Percentiles rank a stretch among this genome's conserved stretches.
Evolutionary conservation across 73 alveolate genomes (phyloP).

Genomic region (Halteria grandinella): DNA sequence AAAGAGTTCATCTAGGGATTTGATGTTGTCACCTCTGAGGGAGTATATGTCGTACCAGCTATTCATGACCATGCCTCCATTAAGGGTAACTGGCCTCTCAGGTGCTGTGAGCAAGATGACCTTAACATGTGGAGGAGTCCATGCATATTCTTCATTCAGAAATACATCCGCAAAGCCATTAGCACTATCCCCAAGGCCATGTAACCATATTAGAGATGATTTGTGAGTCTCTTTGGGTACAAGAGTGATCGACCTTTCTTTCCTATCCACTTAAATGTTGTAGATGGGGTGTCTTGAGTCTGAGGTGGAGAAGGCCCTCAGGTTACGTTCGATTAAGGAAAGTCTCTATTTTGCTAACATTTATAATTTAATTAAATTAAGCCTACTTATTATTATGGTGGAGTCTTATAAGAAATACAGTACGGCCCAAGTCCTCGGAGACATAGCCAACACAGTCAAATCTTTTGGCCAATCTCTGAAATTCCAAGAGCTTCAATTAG

Average conservation of each 20-base stretch:
- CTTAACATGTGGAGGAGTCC: slow-evolving; percentile 45
- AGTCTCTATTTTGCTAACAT: no score
- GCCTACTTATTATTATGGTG: no score
- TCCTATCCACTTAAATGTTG: no score
- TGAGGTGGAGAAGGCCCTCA: no score
- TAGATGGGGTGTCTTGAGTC: no score
- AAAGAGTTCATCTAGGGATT: slow-evolving; percentile 6
- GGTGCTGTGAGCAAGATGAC: slow-evolving; percentile 94
- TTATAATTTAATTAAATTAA: no score
- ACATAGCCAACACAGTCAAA: no score
- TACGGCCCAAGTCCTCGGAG: no score
- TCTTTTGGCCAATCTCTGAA: no score
- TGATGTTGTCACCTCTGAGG: slow-evolving; percentile 1
- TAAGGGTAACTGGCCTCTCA: slow-evolving; percentile 67
- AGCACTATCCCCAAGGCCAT: slow-evolving; percentile 95
- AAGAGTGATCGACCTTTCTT: not conserved
- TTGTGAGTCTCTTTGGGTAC: slow-evolving; percentile 66
- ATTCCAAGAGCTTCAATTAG: no score
- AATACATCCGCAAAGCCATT: slow-evolving; percentile 86
- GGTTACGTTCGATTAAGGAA: no score
- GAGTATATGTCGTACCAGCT: slow-evolving; percentile 90
- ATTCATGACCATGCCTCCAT: slow-evolving; percentile 64
- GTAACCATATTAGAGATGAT: slow-evolving; percentile 91
- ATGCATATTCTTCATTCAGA: slow-evolving; percentile 30
- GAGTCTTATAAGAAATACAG: no score